These are phyloP conservation scores for Vaccinium corymbosum DNA, from an alignment of 148 eudicot genomes.

Conservation along the genomic window DNA sequence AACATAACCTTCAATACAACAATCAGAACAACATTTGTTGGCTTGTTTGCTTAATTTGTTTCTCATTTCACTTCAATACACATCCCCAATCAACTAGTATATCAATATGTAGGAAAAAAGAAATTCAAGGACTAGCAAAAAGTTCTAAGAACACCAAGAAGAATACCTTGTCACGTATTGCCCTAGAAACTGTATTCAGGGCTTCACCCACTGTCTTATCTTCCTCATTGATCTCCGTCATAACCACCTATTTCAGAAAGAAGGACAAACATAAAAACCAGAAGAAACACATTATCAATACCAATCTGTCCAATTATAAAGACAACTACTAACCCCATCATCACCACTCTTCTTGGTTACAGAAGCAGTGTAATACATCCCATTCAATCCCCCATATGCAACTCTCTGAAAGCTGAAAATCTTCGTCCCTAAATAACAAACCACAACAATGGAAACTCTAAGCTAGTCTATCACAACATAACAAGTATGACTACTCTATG, in stretches of 20 bases:
- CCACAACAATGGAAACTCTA: neutral
- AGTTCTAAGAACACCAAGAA: neutral
- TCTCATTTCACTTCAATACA: neutral
- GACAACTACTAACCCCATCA: slow-evolving; percentile 34
- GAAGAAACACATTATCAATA: neutral
- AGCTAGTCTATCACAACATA: neutral
- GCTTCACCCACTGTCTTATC: slow-evolving; percentile 36
- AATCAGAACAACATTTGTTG: neutral
- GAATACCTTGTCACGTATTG: slow-evolving; percentile 38
- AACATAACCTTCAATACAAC: neutral
- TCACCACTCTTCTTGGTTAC: slow-evolving; percentile 35
- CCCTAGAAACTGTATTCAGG: slow-evolving; percentile 40
- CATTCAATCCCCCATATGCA: slow-evolving; percentile 41
- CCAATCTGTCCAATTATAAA: neutral
- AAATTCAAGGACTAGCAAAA: neutral
- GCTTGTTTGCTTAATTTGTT: neutral
- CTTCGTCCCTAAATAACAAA: slow-evolving; percentile 21
- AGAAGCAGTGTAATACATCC: slow-evolving; percentile 35
- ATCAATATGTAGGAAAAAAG: neutral
- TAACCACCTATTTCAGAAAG: slow-evolving; percentile 24
- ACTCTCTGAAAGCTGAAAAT: slow-evolving; percentile 37
- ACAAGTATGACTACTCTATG: neutral
- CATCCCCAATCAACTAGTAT: neutral
- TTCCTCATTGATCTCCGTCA: slow-evolving; percentile 42
- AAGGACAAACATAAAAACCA: neutral